Percentiles rank a stretch among this genome's conserved stretches.
These are phyloP conservation scores for Phaffomyces opuntiae DNA, from an alignment of 805 yeast genomes.

Conservation along the genomic window DNA sequence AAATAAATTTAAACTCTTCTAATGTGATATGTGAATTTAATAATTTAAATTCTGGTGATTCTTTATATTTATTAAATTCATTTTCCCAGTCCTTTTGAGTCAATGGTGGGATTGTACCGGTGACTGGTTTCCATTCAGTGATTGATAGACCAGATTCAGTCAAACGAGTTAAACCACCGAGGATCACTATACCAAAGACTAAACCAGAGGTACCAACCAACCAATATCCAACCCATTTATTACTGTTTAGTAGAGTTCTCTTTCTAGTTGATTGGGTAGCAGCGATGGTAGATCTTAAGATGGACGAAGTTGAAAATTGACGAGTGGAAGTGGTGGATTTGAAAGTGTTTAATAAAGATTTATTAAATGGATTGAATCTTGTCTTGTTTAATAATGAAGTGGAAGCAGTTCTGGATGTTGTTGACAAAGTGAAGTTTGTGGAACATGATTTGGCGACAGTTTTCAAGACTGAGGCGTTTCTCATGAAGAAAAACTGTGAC, in stretches of 20 bases:
- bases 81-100: constrained; percentile 74
- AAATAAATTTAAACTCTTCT: constrained; percentile 92
- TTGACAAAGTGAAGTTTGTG: constrained; percentile 14
- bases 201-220: constrained; percentile 78
- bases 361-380: background rate
- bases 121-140: constrained; percentile 98
- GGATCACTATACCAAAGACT: constrained; percentile 91
- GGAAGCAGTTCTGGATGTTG: background rate
- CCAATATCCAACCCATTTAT: constrained; percentile 76
- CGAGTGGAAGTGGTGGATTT: constrained; percentile 2
- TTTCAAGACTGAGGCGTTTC: constrained; percentile 41
- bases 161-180: constrained; percentile 92
- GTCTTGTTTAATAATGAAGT: background rate
- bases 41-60: constrained; percentile 86
- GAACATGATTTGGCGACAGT: constrained; percentile 18
- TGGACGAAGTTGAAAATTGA: constrained; percentile 8
- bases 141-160: constrained; percentile 95
- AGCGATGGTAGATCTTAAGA: constrained; percentile 2
- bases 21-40: constrained; percentile 82
- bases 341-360: background rate
- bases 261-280: constrained; percentile 6
- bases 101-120: constrained; percentile 90
- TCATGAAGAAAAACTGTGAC: constrained; percentile 52
- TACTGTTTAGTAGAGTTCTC: constrained; percentile 20
- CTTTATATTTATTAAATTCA: constrained; percentile 75